Base-by-base conservation (phyloP, 768 basidiomycete genomes). In the Collybia sp. region DNA sequence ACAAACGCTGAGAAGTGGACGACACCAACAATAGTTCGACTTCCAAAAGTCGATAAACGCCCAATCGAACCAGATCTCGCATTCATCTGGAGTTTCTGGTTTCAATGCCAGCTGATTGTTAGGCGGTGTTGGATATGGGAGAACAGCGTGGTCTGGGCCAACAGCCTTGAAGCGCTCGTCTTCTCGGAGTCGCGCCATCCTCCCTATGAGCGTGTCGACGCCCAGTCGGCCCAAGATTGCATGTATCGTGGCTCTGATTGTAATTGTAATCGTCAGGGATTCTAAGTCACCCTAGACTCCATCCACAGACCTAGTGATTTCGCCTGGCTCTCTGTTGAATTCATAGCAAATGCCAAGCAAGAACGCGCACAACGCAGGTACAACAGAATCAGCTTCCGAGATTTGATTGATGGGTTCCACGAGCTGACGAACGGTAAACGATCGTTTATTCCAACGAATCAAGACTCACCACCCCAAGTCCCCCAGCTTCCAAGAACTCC, bases 41-140 rank as follows among this genome's bases (percentile, higher is more conserved):
- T 98, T 98, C 88, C 92, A 94, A 63, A 97, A 99, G 64, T 99
- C 96, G 5, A 96, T 82, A 65, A 98, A 98, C 0, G 85, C 79
- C 92, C 94, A 98, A 63, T 98, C 94, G 59, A 98, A 89, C 96
- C 96, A 98, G 33, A 96, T 75, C 65, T 93, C 92, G 19, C 82
- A 88, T 57, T 89, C 86, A 50, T 81, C 81, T 43, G 71, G 68
- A 31, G 54, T 56, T 41, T 71, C 68, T 9, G 61, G 53, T 50
- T 72, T 76, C 12, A 66, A 52, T 3, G 49, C 65, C 18, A 57
- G 54, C 35, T 62, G 67, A 37, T 56, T 62, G 42, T 66, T 58
- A 20, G 68, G 51, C 15, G 67, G 56, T 12, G 62, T 56, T 19
- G 81, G 75, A 49, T 75, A 76, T 6, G 76, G 57, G 13, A 85